Evolutionary conservation across 768 basidiomycete genomes (phyloP), one percentile per base, ranked within the genome.

Genomic region (Leccinum subgranulosum): DNA sequence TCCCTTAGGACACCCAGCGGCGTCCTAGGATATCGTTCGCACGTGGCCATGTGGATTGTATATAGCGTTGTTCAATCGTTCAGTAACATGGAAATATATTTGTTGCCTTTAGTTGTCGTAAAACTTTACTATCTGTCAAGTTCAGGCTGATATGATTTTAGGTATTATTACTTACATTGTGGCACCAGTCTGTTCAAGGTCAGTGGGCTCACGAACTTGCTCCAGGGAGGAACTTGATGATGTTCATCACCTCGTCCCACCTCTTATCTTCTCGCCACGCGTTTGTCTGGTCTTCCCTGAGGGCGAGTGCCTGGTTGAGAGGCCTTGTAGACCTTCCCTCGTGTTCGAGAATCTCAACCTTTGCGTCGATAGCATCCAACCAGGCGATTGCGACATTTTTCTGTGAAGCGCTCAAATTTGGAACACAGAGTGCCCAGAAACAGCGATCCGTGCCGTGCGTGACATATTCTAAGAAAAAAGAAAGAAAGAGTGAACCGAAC

Each of bases 401-500:
- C 61, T 90, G 81, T 6, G 77, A 63, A 0, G 71, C 57, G 3
- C 75, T 71, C 56, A 92, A 68, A n/a, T 64, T 67, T 4, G 84
- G 81, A 1, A 77, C 58, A 6, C 84, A 77, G 17, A 23, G 23
- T 23, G 23, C 23, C 23, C 88, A 91, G 17, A 90, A 52, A 27
- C 73, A 58, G 6, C 84, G 76, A 62, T 92, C 90, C 8, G 81
- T 81, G 6, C 74, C 87, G 62, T 91, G 89, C 0, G 87, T 89
- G 6, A 90, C 84, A 54, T 84, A 83, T 1, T 85, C 87, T 89
- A 15, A 15, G 14, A 39, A n/a, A 23, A 23, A 23, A 2, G 23
- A 23, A 23, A 2, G 23, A 23, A 23, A 3, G 8, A 41, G 39
- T 10, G 39, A 34, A 28, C 21, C 10, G 21, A 29, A 50, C 8